These are phyloP conservation scores for Phenoliferia sp. DNA, from an alignment of 1,284 basidiomycete genomes.

Conservation along the genomic window DNA sequence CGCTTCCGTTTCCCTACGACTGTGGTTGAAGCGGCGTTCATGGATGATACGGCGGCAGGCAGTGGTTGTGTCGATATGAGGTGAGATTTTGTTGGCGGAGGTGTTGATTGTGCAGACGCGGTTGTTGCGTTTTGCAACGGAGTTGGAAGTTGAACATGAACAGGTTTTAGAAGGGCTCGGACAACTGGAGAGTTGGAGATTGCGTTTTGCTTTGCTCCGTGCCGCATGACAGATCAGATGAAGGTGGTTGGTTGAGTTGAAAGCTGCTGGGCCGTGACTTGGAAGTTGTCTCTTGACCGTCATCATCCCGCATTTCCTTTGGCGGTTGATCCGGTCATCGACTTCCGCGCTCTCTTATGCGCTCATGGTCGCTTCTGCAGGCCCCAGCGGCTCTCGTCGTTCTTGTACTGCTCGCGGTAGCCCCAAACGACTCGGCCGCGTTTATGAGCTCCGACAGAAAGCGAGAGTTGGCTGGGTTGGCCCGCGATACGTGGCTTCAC, in stretches of 20 bases:
- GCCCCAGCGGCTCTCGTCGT: background rate
- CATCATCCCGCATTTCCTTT: background rate
- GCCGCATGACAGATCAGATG: background rate
- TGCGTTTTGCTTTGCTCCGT: constrained; percentile 5
- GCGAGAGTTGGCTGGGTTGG: constrained; percentile 10
- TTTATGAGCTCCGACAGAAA: constrained; percentile 11
- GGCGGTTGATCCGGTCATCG: background rate
- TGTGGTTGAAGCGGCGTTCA: background rate
- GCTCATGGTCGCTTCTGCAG: background rate
- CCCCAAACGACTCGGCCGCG: background rate
- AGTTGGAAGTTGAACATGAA: constrained; percentile 9
- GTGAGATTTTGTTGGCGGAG: background rate
- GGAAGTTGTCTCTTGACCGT: background rate
- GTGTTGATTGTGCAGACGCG: background rate
- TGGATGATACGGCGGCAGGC: background rate
- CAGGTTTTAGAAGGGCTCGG: constrained; percentile 25
- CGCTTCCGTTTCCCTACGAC: background rate
- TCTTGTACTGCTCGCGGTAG: background rate
- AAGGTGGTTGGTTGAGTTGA: background rate
- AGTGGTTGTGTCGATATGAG: constrained; percentile 28
- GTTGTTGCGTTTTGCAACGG: background rate
- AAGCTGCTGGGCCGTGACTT: background rate
- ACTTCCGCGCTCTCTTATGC: background rate
- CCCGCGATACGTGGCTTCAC: constrained; percentile 20
- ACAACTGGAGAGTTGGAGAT: constrained; percentile 29